Evolutionary conservation across 164 flowering plant genomes (phyloP).

Genomic region (Berberis vulgaris): DNA sequence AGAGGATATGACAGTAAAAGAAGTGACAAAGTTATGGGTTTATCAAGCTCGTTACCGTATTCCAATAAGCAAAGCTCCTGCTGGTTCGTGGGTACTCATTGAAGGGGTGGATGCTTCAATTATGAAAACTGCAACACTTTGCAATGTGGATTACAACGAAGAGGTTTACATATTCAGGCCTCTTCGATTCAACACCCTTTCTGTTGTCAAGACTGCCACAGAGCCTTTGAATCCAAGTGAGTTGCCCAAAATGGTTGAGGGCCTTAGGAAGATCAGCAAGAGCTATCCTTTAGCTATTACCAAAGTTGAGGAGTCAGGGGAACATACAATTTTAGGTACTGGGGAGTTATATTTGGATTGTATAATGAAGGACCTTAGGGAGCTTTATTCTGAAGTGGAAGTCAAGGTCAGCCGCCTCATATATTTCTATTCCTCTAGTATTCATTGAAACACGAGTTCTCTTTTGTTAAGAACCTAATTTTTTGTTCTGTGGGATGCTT

Average conservation of each 20-base stretch:
- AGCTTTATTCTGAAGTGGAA: constrained; percentile 98
- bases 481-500: background rate
- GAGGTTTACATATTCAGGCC: constrained; percentile 93
- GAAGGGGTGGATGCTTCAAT: constrained; percentile 99
- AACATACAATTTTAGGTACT: constrained; percentile 94
- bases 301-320: constrained; percentile 98
- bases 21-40: constrained; percentile 92
- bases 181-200: constrained; percentile 86
- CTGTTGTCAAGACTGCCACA: constrained; percentile 95
- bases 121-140: constrained; percentile 96
- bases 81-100: constrained; percentile 98
- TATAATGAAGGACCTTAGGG: constrained; percentile 98
- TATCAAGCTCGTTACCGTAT: constrained; percentile 95
- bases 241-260: constrained; percentile 99
- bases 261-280: constrained; percentile 94
- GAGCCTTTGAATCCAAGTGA: constrained; percentile 99
- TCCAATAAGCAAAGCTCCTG: constrained; percentile 91
- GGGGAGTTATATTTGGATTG: constrained; percentile 97
- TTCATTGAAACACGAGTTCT: background rate
- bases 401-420: constrained; percentile 52
- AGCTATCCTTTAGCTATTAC: constrained; percentile 96
- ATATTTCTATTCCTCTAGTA: background rate
- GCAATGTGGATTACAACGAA: constrained; percentile 70
- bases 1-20: constrained; percentile 94
- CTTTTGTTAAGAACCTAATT: no score